Evolutionary conservation across 176 grass and related monocot genomes (phyloP), one percentile per base, ranked within the genome.

Genomic region (Poa annua): DNA sequence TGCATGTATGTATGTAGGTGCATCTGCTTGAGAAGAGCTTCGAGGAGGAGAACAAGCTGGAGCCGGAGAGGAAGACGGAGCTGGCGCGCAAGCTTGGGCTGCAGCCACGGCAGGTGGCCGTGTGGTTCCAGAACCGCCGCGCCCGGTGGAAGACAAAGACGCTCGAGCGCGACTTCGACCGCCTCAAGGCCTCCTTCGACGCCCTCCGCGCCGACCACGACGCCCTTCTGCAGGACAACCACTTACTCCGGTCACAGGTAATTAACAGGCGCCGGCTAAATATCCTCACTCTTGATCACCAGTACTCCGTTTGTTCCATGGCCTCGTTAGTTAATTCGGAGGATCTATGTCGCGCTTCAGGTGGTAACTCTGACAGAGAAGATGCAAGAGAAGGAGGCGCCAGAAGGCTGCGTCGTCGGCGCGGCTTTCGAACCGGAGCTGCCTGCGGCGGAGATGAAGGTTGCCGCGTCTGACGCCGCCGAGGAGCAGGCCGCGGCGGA

Each of bases 91-190:
- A 94, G 85, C 88, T 99, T 0, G 97, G 97, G 2, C 81, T 99
- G 67, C 97, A 99, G 83, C 97, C 93, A 0, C 86, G 97, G 39
- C 97, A 99, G 86, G 97, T 99, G 62, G 97, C 97, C 11, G 97
- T 99, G 14, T 99, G 97, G 97, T 99, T 96, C 74, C 97, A 99
- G 87, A 99, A 99, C 89, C 97, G 97, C 39, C 97, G 97, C 54
- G 97, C 97, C 59, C 83, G 97, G 17, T 99, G 97, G 97, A 99
- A 99, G 91, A 99, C 91, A 25, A 99, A 99, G 88, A 91, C 93
- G 83, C 93, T 99, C 8, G 97, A 99, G 91, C 91, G 87, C 64
- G 97, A 99, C 87, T 99, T 90, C 80, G 93, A 99, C 66, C 84
- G 91, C 76, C 97, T 99, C 83, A 99, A 99, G 81, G 87, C 83